A percentile compares a stretch with the other conserved stretches of the same genome.
Conservation (phyloP, 2,329 filamentous ascomycete species). For the Fusarium solani-melongenae region DNA sequence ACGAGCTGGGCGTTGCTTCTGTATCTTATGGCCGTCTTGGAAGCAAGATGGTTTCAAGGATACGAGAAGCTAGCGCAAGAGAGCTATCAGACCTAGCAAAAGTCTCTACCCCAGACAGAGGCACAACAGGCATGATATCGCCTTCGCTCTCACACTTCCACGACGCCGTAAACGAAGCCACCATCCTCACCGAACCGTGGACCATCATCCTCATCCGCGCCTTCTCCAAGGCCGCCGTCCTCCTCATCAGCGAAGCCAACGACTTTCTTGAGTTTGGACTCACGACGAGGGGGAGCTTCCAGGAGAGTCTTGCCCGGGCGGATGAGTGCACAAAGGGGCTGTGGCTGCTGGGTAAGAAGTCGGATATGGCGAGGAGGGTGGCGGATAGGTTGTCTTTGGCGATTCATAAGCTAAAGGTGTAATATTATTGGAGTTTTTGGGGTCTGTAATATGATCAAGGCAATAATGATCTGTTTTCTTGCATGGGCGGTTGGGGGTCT, state of each 20-base stretch:
- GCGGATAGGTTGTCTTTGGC: slow-evolving; percentile 33
- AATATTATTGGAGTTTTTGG: background rate
- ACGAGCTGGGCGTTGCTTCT: slow-evolving; percentile 36
- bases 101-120: slow-evolving; percentile 51
- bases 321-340: slow-evolving; percentile 63
- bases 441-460: background rate
- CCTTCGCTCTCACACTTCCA: slow-evolving; percentile 57
- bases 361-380: slow-evolving; percentile 54
- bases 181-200: slow-evolving; percentile 69
- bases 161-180: slow-evolving; percentile 63
- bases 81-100: slow-evolving; percentile 61
- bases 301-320: slow-evolving; percentile 51
- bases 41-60: slow-evolving; percentile 49
- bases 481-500: background rate
- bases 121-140: slow-evolving; percentile 1
- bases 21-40: slow-evolving; percentile 37
- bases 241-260: slow-evolving; percentile 49
- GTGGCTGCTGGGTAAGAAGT: slow-evolving; percentile 66
- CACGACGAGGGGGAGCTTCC: slow-evolving; percentile 30
- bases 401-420: slow-evolving; percentile 20
- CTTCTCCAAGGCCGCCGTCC: slow-evolving; percentile 59
- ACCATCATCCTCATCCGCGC: slow-evolving; percentile 65
- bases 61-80: slow-evolving; percentile 56
- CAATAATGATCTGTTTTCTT: background rate
- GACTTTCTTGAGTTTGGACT: slow-evolving; percentile 34